phyloP scores from a whole-genome alignment of 805 yeast genomes.

The Suhomyces sp. region DNA sequence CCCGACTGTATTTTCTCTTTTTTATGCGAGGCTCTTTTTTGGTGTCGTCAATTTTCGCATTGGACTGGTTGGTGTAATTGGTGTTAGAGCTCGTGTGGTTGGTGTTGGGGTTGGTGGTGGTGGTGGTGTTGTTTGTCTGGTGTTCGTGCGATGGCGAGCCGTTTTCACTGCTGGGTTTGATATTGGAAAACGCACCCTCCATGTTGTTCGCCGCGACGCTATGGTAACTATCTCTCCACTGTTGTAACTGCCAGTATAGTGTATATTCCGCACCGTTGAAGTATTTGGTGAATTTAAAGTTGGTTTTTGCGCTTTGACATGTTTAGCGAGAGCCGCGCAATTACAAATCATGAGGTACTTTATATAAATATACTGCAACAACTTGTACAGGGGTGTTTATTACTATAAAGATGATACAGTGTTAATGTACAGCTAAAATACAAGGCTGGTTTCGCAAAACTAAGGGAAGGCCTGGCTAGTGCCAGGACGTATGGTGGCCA shows the following conservation, averaged over 20 bases:
- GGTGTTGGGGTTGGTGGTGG: background rate
- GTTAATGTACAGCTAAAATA: conserved; percentile 6
- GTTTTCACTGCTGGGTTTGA: background rate
- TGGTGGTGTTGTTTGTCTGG: background rate
- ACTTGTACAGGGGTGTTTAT: background rate
- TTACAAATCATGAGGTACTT: background rate
- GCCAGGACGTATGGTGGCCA: no score
- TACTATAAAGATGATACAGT: background rate
- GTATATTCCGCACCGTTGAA: background rate
- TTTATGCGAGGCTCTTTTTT: conserved; percentile 14
- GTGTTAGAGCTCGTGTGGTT: background rate
- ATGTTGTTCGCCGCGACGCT: background rate
- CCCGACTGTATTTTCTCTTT: conserved; percentile 39
- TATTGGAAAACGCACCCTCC: background rate
- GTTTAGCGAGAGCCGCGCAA: background rate
- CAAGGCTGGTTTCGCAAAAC: background rate
- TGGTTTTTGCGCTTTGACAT: background rate
- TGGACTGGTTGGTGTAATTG: background rate
- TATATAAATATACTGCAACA: no score
- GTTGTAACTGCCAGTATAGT: background rate
- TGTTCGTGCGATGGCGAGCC: background rate
- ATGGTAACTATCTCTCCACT: background rate
- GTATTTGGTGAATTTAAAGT: background rate
- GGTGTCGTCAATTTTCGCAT: background rate
- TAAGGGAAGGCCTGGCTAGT: background rate